These are phyloP conservation scores for Zymoseptoria brevis DNA, from an alignment of 2,329 filamentous ascomycete genomes.

Conservation along the genomic window DNA sequence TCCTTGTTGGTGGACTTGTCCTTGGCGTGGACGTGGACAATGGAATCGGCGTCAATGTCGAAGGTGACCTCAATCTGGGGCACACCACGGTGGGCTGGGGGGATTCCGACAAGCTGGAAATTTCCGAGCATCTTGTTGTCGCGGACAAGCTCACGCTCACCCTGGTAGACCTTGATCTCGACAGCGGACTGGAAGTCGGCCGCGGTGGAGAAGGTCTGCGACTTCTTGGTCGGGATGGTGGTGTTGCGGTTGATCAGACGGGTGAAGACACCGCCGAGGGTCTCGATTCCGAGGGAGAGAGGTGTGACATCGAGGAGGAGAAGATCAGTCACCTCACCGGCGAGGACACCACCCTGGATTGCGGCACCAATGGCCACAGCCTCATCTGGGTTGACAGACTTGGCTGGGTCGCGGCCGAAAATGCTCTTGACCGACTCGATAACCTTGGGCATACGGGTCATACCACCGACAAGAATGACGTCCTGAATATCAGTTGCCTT, in stretches of 20 bases:
- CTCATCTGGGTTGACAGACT: slow-evolving; percentile 98
- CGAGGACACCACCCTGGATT: slow-evolving; percentile 92
- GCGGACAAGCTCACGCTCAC: slow-evolving; percentile 96
- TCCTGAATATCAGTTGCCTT: slow-evolving; percentile 92
- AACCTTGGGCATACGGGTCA: slow-evolving; percentile 99
- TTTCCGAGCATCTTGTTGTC: slow-evolving; percentile 99
- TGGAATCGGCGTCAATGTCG: slow-evolving; percentile 96
- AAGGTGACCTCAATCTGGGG: slow-evolving; percentile 97
- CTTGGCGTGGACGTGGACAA: slow-evolving; percentile 96
- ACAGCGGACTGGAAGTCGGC: slow-evolving; percentile 98
- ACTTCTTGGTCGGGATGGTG: slow-evolving; percentile 99
- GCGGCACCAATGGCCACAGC: slow-evolving; percentile 96
- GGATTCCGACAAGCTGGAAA: slow-evolving; percentile 98
- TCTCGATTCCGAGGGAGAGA: slow-evolving; percentile 96
- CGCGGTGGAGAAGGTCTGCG: slow-evolving; percentile 93
- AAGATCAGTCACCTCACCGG: slow-evolving; percentile 93
- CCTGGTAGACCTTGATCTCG: slow-evolving; percentile 99
- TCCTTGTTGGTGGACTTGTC: slow-evolving; percentile 99
- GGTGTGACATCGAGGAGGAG: slow-evolving; percentile 93
- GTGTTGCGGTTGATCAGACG: slow-evolving; percentile 98
- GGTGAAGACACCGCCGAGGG: slow-evolving; percentile 94
- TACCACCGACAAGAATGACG: slow-evolving; percentile 95
- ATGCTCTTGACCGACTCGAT: slow-evolving; percentile 91
- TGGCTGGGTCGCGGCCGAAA: slow-evolving; percentile 92
- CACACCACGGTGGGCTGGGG: slow-evolving; percentile 89